Base-by-base conservation (phyloP, 2,329 filamentous ascomycete species). In the Sclerotinia nivalis region DNA sequence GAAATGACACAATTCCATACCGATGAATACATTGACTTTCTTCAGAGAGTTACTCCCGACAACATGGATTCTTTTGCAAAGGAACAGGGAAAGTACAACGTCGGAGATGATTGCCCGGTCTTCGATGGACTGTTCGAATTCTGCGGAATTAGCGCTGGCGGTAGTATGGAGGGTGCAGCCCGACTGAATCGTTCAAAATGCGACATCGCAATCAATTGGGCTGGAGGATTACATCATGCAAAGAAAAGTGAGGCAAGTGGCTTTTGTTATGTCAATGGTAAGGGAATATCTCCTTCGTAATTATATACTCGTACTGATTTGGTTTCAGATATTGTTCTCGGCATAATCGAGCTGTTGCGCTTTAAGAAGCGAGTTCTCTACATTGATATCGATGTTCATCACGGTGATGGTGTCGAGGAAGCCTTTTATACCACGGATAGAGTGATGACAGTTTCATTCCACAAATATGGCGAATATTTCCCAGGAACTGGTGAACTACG, bases 51-150 rank as follows among this genome's bases (percentile, higher is more conserved):
- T 69, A 98, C 96, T 0, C 96, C 96, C 1, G 96, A 99, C 83
- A 99, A 99, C 79, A 98, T 98, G 93, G 96, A 99, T 76, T 88
- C 87, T 74, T 98, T 93, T 78, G 87, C 90, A 75, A 92, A 94
- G 76, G 96, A 99, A 80, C 94, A 98, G 80, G 91, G 87, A 54
- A 93, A 93, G 73, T 98, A 96, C 84, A 97, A 97, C 71, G 93
- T 98, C 70, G 92, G 95, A 50, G 96, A 97, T 76, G 96, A 99
- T 80, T 99, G 96, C 76, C 96, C 96, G 1, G 93, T 99, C 28
- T 99, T 99, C 76, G 95, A 98, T 78, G 96, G 96, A 3, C 88
- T 99, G n/a, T 97, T 94, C 79, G 92, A 97, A 77, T 99, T 97
- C 80, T 96, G 96, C 75, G 93, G 93, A 37, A 92, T 97, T 74